These are phyloP conservation scores for Malania oleifera DNA, from an alignment of 164 flowering plant genomes.

Conservation along the genomic window DNA sequence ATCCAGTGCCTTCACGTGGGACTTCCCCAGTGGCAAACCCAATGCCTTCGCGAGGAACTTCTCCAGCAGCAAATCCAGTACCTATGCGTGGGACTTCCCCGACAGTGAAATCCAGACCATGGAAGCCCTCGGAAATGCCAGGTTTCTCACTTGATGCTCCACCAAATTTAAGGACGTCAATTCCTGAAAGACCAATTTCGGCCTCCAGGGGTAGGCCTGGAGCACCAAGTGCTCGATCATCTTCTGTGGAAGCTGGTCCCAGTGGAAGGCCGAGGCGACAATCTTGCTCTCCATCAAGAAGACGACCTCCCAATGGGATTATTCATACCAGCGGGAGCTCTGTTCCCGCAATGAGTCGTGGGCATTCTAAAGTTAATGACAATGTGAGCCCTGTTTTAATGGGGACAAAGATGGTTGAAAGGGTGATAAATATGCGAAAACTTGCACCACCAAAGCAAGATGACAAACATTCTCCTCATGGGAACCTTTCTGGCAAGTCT, in stretches of 20 bases:
- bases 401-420: slow-evolving; percentile 92
- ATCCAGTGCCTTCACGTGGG: slow-evolving; percentile 22
- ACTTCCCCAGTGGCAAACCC: slow-evolving; percentile 43
- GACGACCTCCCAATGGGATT: slow-evolving; percentile 46
- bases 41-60: too few species aligned
- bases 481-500: slow-evolving; percentile 54
- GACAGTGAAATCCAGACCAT: slow-evolving; percentile 63
- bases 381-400: slow-evolving; percentile 67
- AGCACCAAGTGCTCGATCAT: slow-evolving; percentile 46
- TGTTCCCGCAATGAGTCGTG: slow-evolving; percentile 37
- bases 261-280: slow-evolving; percentile 62
- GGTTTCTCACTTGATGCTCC: slow-evolving; percentile 79
- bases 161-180: slow-evolving; percentile 68
- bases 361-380: slow-evolving; percentile 48
- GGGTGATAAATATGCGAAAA: slow-evolving; percentile 87
- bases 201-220: slow-evolving; percentile 80
- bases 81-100: slow-evolving; percentile 63
- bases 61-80: slow-evolving; percentile 38
- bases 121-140: slow-evolving; percentile 83
- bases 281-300: slow-evolving; percentile 79
- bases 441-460: slow-evolving; percentile 78
- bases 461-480: slow-evolving; percentile 39
- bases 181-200: slow-evolving; percentile 77
- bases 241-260: slow-evolving; percentile 50
- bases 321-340: slow-evolving; percentile 44